Evolutionary conservation across 345 rosid species (phyloP), one percentile per base, ranked within the genome.

Genomic region (Arabidopsis thaliana): DNA sequence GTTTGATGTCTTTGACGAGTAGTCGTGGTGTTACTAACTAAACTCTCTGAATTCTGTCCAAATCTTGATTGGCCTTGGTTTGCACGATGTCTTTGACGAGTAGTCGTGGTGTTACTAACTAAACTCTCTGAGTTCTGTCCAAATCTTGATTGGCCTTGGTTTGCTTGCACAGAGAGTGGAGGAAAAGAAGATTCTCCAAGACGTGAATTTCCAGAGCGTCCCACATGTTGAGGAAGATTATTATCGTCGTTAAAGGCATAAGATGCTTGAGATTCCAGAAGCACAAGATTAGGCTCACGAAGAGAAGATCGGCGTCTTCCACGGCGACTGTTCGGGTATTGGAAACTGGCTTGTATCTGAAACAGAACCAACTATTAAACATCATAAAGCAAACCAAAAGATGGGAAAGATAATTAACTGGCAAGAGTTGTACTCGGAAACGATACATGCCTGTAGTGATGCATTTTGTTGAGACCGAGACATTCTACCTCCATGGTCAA

Each of bases 401-500:
- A 57, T 8, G 8, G 25, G 8, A n/a, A 8, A 33, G 4, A 57
- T 13, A 20, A 25, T 3, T 8, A 48, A 38, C 23, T 14, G 11
- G n/a, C n/a, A 57, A 48, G 42, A 67, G 45, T 2, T 73, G 73
- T 67, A 30, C 42, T 34, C 41, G 45, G 25, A 32, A 32, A 46
- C 8, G 20, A 34, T 68, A 79, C 83, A 48, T 78, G 78, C 97
- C 92, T 93, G 89, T 22, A 89, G 89, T 56, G 88, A 88, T 66
- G 90, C 91, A 79, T 53, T 94, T 12, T 92, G 95, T 80, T 88
- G 83, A 7, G 97, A 79, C 75, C 95, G 91, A 74, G 96, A 86
- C 95, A 91, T 82, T 36, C 84, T 86, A 44, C 97, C 97, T 46
- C 91, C 97, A 83, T 94, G 98, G 60, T 91, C 98, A 70, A 83